Conservation (phyloP, 768 basidiomycete species). For the Omphalotus guepiniiformis region DNA sequence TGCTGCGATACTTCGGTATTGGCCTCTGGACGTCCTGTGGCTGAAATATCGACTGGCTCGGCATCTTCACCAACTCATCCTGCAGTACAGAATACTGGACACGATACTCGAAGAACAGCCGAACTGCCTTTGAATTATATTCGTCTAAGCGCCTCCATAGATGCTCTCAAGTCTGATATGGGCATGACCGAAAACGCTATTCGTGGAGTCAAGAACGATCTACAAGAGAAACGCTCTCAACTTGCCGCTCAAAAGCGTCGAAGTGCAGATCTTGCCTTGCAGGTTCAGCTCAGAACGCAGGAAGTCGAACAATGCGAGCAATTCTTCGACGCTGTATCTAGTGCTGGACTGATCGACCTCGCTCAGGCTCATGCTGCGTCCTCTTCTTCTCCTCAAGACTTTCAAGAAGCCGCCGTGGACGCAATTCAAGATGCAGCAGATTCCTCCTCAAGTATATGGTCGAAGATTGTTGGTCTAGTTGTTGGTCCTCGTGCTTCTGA, state of each 20-base stretch:
- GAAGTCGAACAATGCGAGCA: conserved; percentile 2
- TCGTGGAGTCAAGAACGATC: not conserved
- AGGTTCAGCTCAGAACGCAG: not conserved
- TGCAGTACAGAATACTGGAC: conserved; percentile 1
- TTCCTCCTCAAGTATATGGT: conserved; percentile 36
- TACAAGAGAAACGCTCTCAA: conserved; percentile 1
- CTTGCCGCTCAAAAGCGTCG: conserved; percentile 1
- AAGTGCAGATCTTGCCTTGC: not conserved
- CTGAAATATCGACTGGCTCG: not conserved
- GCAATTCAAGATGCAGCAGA: conserved; percentile 40
- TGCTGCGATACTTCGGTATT: not conserved
- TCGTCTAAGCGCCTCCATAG: conserved; percentile 1
- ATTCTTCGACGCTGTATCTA: not conserved
- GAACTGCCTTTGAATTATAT: not conserved
- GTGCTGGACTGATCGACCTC: not conserved
- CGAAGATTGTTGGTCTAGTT: conserved; percentile 33
- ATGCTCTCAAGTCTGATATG: not conserved
- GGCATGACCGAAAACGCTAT: not conserved
- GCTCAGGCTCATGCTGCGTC: conserved; percentile 10
- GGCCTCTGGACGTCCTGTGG: not conserved
- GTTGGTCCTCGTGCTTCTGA: conserved; percentile 32
- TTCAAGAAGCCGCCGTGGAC: conserved; percentile 39
- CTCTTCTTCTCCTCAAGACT: conserved; percentile 8
- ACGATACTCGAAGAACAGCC: too few species aligned
- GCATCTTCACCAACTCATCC: not conserved